Evolutionary conservation across 257 asterid genomes (phyloP).

Genomic region (Solanum arcanum): DNA sequence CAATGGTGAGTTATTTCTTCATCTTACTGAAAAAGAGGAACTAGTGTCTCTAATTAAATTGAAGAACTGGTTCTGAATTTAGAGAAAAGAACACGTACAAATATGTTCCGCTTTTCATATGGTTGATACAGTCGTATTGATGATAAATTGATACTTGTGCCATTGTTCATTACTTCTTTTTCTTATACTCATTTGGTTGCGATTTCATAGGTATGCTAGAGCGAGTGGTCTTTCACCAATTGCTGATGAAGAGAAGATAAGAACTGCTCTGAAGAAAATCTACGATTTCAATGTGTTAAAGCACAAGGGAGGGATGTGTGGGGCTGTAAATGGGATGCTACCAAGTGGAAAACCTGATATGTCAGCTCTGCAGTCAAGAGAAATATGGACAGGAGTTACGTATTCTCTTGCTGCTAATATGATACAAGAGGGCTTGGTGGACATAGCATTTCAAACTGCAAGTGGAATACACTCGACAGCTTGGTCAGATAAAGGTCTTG

Average conservation of each 20-base stretch:
- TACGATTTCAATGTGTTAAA: slow-evolving; percentile 71
- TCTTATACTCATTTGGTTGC: neutral
- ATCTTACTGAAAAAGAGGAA: neutral
- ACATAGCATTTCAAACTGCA: slow-evolving; percentile 80
- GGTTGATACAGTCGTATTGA: neutral
- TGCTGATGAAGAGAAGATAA: slow-evolving; percentile 72
- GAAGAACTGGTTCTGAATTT: neutral
- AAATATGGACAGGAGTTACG: slow-evolving; percentile 89
- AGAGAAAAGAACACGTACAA: neutral
- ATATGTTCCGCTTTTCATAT: neutral
- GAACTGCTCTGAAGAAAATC: slow-evolving; percentile 54
- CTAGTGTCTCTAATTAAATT: neutral
- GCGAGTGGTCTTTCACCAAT: slow-evolving; percentile 83
- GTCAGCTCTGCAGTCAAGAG: slow-evolving; percentile 80
- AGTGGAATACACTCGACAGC: slow-evolving; percentile 60
- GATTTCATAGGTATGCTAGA: slow-evolving; percentile 67
- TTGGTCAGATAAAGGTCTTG: slow-evolving; percentile 73
- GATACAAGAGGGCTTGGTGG: slow-evolving; percentile 78
- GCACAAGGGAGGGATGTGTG: slow-evolving; percentile 62
- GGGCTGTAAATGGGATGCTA: slow-evolving; percentile 89
- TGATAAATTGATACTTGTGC: neutral
- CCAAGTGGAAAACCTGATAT: slow-evolving; percentile 77
- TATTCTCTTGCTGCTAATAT: slow-evolving; percentile 87
- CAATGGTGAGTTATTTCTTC: slow-evolving; percentile 46
- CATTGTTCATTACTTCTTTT: neutral